Evolutionary conservation across 345 rosid species (phyloP).

Genomic region (Citrus glauca): DNA sequence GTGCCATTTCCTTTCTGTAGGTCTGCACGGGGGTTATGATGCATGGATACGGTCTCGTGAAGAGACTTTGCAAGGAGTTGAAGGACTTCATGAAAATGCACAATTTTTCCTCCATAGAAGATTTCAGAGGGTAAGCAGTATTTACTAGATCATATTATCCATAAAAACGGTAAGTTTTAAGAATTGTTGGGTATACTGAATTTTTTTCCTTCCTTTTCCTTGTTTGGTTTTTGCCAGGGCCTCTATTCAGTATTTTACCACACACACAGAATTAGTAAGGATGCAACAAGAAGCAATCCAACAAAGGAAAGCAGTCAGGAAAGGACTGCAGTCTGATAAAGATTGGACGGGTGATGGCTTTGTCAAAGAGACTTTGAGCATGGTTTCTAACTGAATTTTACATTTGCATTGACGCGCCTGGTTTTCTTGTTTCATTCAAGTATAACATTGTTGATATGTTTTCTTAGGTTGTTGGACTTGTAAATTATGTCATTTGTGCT

Average conservation of each 20-base stretch:
- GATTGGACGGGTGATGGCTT: constrained; percentile 99
- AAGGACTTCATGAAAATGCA: constrained; percentile 87
- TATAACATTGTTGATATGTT: background rate
- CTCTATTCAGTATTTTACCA: constrained; percentile 86
- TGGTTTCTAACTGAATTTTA: constrained; percentile 76
- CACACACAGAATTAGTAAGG: constrained; percentile 76
- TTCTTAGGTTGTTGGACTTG: background rate
- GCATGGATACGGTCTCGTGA: constrained; percentile 92
- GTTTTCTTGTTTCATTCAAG: constrained; percentile 10
- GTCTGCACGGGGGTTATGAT: constrained; percentile 98
- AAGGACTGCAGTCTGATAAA: constrained; percentile 85
- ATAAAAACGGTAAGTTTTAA: background rate
- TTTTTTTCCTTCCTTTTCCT: background rate
- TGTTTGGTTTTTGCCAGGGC: constrained; percentile 30
- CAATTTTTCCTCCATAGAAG: constrained; percentile 75
- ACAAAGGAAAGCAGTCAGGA: constrained; percentile 68
- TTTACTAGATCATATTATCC: background rate
- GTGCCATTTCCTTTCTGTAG: constrained; percentile 28
- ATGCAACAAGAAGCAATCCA: constrained; percentile 85
- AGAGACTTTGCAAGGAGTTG: constrained; percentile 74
- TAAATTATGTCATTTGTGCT: background rate
- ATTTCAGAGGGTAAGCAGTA: constrained; percentile 77
- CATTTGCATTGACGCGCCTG: constrained; percentile 7
- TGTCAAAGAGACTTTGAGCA: constrained; percentile 86
- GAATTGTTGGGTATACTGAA: background rate